Evolutionary conservation across 345 rosid species (phyloP), one percentile per base, ranked within the genome.

Genomic region (Odontarrhena argentea): DNA sequence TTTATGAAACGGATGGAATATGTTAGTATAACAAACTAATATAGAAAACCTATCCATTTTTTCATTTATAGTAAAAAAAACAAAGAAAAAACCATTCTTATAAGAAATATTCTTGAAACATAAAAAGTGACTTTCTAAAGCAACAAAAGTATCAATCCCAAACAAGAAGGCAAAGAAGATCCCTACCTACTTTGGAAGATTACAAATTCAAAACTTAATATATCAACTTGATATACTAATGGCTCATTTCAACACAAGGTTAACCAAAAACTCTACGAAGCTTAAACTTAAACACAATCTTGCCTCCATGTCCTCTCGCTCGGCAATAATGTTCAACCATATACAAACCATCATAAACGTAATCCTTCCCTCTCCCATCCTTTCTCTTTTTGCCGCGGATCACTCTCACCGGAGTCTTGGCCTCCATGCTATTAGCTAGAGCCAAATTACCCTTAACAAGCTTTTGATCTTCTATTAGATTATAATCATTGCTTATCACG

Each of bases 331-430:
- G 65, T 7, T 84, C 76, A 69, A 90, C 97, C 73, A 79, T 14
- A 68, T 90, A 87, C 9, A 93, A 80, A 13, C 97, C 94, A 80
- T 82, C 87, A 62, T 93, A 93, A n/a, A 81, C 72, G 66, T 90
- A 92, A 40, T 65, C 68, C 58, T 73, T 77, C n/a, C 72, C 70
- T 70, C 68, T 87, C 24, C 28, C 25, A 7, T 32, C 70, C 40
- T 0, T 2, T 40, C 58, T 64, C 45, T 8, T 14, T 11, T 75
- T 56, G 9, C 97, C 96, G 55, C 84, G 89, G 26, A 87, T 85
- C 67, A 89, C 96, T 76, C 98, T 81, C 38, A 90, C 94, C 24
- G 90, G 86, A 76, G 68, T 86, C 64, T 78, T 52, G 7, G 47
- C 79, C 61, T 32, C 47, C 24, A 62, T 66, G 66, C 94, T 84